Percentiles rank a stretch among this genome's conserved stretches.
These are phyloP conservation scores for Sapria himalayana DNA, from an alignment of 345 rosid species.

Conservation along the genomic window DNA sequence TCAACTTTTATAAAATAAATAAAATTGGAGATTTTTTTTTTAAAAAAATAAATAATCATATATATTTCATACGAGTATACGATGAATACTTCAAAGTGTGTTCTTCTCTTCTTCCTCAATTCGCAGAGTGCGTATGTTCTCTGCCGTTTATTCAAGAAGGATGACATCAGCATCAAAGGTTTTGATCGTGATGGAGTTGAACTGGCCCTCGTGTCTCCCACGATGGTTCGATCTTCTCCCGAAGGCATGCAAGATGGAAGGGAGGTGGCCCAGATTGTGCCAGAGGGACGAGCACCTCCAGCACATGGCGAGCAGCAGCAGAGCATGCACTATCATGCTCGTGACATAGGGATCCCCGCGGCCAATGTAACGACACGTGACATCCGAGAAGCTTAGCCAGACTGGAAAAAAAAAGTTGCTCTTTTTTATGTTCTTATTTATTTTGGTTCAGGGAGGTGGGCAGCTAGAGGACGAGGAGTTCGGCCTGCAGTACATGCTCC, in stretches of 20 bases:
- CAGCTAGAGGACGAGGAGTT: constrained; percentile 16
- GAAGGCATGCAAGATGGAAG: constrained; percentile 11
- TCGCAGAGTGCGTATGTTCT: constrained; percentile 48
- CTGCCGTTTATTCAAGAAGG: constrained; percentile 49
- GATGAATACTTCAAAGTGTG: background rate
- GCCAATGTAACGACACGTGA: too few relatives aligned
- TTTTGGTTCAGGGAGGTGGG: constrained; percentile 7
- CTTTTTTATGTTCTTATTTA: background rate
- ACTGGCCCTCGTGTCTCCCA: constrained; percentile 17
- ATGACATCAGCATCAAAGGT: constrained; percentile 20
- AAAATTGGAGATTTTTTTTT: too few relatives aligned
- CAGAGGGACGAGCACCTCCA: too few relatives aligned
- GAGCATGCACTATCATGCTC: too few relatives aligned
- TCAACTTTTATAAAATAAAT: too few relatives aligned
- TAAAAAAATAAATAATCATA: too few relatives aligned
- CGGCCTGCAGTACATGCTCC: constrained; percentile 9
- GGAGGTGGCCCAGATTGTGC: constrained; percentile 4
- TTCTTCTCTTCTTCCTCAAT: background rate
- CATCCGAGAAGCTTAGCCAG: too few relatives aligned
- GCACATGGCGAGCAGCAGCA: too few relatives aligned
- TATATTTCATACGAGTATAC: too few relatives aligned
- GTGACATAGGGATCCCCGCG: too few relatives aligned
- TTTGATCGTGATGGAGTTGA: constrained; percentile 19
- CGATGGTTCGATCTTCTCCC: constrained; percentile 11
- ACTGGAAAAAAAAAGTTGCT: too few relatives aligned